Percentiles rank a stretch among this genome's conserved stretches.
phyloP scores from a whole-genome alignment of 768 basidiomycete species.

The Grammothele lineata region DNA sequence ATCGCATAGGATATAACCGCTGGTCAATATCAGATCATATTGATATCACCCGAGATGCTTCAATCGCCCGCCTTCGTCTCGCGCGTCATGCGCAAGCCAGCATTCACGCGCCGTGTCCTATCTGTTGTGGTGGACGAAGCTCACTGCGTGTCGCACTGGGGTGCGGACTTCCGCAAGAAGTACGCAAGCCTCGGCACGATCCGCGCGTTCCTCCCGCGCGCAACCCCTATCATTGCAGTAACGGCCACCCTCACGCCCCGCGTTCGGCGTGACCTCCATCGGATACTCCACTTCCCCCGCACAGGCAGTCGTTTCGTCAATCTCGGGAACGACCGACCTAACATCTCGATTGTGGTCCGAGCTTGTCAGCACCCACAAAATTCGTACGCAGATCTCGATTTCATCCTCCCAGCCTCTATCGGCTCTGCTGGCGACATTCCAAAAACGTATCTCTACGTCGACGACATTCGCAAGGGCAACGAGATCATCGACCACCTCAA shows the following conservation, averaged over 20 bases:
- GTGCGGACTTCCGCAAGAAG: constrained; percentile 30
- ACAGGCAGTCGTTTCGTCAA: constrained; percentile 19
- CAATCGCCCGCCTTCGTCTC: constrained; percentile 25
- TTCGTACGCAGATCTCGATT: constrained; percentile 31
- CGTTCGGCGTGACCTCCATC: constrained; percentile 15
- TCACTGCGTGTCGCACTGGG: constrained; percentile 36
- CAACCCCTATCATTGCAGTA: constrained; percentile 29
- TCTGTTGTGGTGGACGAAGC: constrained; percentile 33
- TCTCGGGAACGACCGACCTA: constrained; percentile 31
- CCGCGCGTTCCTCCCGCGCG: constrained; percentile 27
- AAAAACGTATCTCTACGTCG: constrained; percentile 29
- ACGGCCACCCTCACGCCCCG: constrained; percentile 30
- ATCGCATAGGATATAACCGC: too few relatives aligned
- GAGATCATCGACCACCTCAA: constrained; percentile 26
- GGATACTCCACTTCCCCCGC: constrained; percentile 18
- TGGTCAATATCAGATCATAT: constrained; percentile 28
- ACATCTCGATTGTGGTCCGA: constrained; percentile 32
- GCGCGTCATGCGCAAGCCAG: constrained; percentile 21
- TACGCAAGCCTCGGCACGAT: constrained; percentile 27
- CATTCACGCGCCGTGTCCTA: constrained; percentile 19
- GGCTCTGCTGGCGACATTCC: constrained; percentile 16
- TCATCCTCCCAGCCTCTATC: constrained; percentile 22
- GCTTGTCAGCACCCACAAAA: constrained; percentile 31
- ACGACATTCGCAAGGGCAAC: constrained; percentile 23
- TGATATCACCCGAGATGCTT: constrained; percentile 33